Evolutionary conservation across 495 filamentous ascomycete species (phyloP), one percentile per base, ranked within the genome.

Genomic region (Hyaloscypha hepaticicola): DNA sequence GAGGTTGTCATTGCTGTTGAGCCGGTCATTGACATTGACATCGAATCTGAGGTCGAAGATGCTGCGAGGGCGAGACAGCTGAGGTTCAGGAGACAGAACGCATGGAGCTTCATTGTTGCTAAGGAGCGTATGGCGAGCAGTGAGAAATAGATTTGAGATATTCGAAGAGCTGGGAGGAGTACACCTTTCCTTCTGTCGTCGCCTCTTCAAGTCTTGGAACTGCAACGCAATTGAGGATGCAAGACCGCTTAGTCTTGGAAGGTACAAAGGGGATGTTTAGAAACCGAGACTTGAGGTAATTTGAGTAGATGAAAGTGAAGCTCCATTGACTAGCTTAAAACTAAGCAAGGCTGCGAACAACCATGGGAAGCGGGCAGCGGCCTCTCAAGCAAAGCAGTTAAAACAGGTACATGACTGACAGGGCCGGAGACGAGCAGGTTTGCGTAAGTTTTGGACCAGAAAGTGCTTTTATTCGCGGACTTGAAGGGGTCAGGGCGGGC

Each of bases 11-110:
- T 11, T 25, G 60, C 12, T 25, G 41, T n/a, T 22, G 16, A 51
- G 5, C 6, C 29, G 33, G 48, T 28, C 28, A 53, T 41, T 25
- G 61, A 53, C 28, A 53, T 41, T 25, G 61, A 64, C 21, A 38
- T 24, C 33, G 12, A 34, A 34, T 5, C 12, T 16, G 58, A 61
- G 29, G 60, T 53, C n/a, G 60, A 53, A 27, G 60, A 52, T 22
- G 38, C 21, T 48, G 55, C 55, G 28, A 34, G 48, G 22, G 31
- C 31, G 31, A 34, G 31, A 34, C 5, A 34, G 31, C n/a, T 14
- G 8, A 45, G 24, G 58, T 3, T 51, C 5, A 51, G 22, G 19
- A 51, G 6, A 51, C 5, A 12, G 31, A 34, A 34, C 5, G 31
- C 12, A 12, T 5, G 31, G 31, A 45, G 5, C 16, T 19, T 19